These are phyloP conservation scores for Basidioascus undulatus DNA, from an alignment of 768 basidiomycete genomes.

Conservation along the genomic window DNA sequence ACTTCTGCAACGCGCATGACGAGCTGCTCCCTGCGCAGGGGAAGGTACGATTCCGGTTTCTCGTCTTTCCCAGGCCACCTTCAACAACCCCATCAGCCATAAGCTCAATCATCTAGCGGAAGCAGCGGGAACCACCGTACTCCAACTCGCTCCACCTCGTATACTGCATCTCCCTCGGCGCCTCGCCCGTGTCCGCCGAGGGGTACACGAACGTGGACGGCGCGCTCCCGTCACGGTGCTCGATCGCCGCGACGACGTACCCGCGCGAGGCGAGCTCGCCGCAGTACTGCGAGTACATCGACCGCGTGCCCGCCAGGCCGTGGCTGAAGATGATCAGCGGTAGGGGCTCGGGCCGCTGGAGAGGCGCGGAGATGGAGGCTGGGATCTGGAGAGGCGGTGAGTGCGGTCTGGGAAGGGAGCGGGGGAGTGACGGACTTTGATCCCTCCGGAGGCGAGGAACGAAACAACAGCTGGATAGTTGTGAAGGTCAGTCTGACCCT, in stretches of 20 bases:
- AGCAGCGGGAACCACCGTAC: constrained; percentile 14
- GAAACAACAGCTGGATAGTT: too few species aligned
- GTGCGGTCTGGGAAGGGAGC: too few species aligned
- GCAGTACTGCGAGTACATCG: constrained; percentile 44
- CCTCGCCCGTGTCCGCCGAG: constrained; percentile 10
- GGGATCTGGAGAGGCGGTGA: too few species aligned
- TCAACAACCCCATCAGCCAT: constrained; percentile 11
- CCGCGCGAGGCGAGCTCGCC: constrained; percentile 49
- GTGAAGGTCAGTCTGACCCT: background rate
- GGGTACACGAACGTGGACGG: constrained; percentile 25
- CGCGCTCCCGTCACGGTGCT: constrained; percentile 62
- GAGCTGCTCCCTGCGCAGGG: constrained; percentile 40
- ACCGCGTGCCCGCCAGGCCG: constrained; percentile 50
- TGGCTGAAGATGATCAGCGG: constrained; percentile 67
- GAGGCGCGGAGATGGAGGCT: too few species aligned
- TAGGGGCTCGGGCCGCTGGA: background rate
- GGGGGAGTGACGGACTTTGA: too few species aligned
- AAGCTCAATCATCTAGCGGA: too few species aligned
- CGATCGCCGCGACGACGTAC: constrained; percentile 53
- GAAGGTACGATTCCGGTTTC: constrained; percentile 4
- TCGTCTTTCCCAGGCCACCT: constrained; percentile 15
- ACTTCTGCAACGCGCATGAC: constrained; percentile 40
- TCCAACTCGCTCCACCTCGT: constrained; percentile 30
- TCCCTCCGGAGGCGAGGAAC: background rate
- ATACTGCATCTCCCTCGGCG: constrained; percentile 26